Conservation (phyloP, 2,329 filamentous ascomycete species). For the Apiospora kogelbergensis region DNA sequence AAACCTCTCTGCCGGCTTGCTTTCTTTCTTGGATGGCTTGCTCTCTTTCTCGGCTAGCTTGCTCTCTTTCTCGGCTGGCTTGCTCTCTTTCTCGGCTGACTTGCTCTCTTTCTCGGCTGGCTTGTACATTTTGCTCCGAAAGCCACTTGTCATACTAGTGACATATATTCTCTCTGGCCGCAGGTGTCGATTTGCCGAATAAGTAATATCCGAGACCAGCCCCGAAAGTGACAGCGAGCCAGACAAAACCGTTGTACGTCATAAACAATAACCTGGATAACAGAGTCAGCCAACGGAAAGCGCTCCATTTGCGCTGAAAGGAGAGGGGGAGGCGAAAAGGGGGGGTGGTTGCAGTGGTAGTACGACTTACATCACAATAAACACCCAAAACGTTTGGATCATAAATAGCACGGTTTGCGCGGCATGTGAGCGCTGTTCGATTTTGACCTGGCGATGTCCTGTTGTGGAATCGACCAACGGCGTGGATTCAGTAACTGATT, state of each 20-base stretch:
- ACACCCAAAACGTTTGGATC: conserved; percentile 95
- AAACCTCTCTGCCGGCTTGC: not conserved
- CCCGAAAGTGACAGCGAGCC: conserved; percentile 86
- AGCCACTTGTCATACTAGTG: conserved; percentile 55
- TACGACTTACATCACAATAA: conserved; percentile 92
- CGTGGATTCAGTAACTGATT: conserved; percentile 60
- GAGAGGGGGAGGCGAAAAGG: not conserved
- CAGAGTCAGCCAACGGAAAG: not conserved
- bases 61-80: not conserved
- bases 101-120: not conserved
- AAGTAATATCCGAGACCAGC: conserved; percentile 85
- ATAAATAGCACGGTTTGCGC: conserved; percentile 84
- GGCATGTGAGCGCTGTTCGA: conserved; percentile 68
- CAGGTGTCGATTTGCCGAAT: conserved; percentile 70
- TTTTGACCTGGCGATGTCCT: conserved; percentile 58
- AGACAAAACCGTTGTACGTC: conserved; percentile 99
- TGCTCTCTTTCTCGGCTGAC: no score
- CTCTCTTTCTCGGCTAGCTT: not conserved
- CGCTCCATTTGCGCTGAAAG: not conserved
- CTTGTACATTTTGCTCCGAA: no score
- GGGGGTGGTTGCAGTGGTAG: not conserved
- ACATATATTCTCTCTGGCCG: conserved; percentile 86
- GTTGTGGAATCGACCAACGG: conserved; percentile 73
- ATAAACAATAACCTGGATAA: conserved; percentile 88
- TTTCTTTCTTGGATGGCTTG: not conserved